These are phyloP conservation scores for Dacryopinax primogenitus DNA, from an alignment of 768 basidiomycete genomes.

Conservation along the genomic window DNA sequence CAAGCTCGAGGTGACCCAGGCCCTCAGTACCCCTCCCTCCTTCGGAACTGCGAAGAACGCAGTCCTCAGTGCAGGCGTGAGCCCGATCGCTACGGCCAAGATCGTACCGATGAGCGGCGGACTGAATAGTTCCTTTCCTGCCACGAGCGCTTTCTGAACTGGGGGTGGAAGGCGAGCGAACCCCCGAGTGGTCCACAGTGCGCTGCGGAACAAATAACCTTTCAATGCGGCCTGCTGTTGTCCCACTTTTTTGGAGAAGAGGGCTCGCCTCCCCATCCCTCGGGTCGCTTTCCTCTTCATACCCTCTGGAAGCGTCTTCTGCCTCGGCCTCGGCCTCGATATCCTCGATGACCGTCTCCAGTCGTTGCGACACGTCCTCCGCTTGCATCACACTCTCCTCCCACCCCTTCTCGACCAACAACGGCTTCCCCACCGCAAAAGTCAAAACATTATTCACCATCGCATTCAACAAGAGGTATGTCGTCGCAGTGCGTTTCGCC, in stretches of 20 bases:
- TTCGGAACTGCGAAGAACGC: neutral
- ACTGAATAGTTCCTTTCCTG: neutral
- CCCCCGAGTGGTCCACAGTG: neutral
- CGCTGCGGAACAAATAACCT: neutral
- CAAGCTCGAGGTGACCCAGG: constrained; percentile 10
- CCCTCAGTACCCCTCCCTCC: constrained; percentile 5
- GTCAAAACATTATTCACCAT: constrained; percentile 9
- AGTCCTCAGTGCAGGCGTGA: neutral
- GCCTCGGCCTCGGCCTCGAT: neutral
- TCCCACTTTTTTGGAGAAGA: neutral
- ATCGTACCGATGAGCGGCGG: constrained; percentile 1
- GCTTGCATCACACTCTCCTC: neutral
- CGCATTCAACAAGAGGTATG: constrained; percentile 8
- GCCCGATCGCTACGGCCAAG: neutral
- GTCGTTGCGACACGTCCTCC: neutral
- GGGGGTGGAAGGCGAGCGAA: neutral
- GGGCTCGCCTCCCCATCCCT: neutral
- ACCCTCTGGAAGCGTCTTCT: neutral
- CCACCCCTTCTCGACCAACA: neutral
- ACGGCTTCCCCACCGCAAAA: neutral
- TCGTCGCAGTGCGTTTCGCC: neutral
- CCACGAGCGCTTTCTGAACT: neutral
- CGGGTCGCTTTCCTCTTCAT: neutral
- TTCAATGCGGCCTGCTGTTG: neutral
- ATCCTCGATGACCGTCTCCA: neutral